Evolutionary conservation across 2,329 filamentous ascomycete species (phyloP), one percentile per base, ranked within the genome.

Genomic region (Cercospora citrullina): DNA sequence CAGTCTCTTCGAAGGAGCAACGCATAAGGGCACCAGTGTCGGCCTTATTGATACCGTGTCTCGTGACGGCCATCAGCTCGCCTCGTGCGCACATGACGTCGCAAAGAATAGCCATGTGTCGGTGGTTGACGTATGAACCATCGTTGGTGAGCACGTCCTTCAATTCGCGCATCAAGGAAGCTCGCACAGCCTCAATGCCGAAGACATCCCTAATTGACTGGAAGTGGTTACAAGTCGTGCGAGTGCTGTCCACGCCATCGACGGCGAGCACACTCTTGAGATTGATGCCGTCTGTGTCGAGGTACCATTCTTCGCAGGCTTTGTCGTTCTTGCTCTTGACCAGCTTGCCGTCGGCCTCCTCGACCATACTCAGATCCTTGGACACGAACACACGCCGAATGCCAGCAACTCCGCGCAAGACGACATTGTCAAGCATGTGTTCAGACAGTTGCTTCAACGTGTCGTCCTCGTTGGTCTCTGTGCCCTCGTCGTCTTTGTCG

Each of bases 71-170:
- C 80, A 97, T 97, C 76, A 99, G 90, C 75, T 91, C 90, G 73
- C 95, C 95, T 76, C 95, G 89, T 76, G 96, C 93, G 30, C 94
- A 97, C 95, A 99, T 99, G 71, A 99, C 93, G 82, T 99, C 95
- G 72, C 96, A 93, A 63, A 99, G 86, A 39, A 99, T 88, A 59
- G 94, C 92, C 84, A 99, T 89, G 84, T 99, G 95, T 76, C 95
- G 93, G 82, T 98, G 93, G 80, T 99, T 99, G 86, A 99, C 95
- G 79, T 99, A 99, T 14, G 95, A 98, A 87, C 96, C 96, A 79
- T 98, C 95, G 79, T 99, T 99, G 28, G 95, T 94, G 83, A 99
- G 83, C 78, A 99, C 95, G 76, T 93, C 90, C 31, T 91, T 93
- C 84, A 99, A 82, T 79, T 99, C 96, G 69, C 91, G 90, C 73